phyloP scores from a whole-genome alignment of 495 filamentous ascomycete genomes.

The Xylaria curta region DNA sequence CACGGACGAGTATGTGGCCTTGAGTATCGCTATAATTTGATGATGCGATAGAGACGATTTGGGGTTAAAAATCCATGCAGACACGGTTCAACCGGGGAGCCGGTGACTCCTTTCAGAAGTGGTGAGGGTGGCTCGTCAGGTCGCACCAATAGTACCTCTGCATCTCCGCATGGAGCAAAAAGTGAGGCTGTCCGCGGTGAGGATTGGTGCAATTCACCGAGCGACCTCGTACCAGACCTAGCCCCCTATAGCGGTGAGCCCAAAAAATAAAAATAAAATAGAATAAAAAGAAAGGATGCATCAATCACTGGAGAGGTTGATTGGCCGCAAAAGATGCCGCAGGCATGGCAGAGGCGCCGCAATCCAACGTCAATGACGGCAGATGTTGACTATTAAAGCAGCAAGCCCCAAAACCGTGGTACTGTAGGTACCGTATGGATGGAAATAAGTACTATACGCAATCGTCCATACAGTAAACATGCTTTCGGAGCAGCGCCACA shows the following conservation, averaged over 20 bases:
- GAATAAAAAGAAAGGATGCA: conserved; percentile 14
- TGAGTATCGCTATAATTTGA: not conserved
- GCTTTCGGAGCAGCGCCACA: not conserved
- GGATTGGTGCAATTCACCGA: conserved; percentile 27
- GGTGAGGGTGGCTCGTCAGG: conserved; percentile 15
- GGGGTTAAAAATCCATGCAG: not conserved
- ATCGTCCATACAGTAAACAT: not conserved
- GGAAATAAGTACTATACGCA: not conserved
- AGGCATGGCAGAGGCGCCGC: conserved; percentile 8
- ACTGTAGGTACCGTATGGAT: not conserved
- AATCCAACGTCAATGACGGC: conserved; percentile 11
- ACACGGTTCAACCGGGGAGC: conserved; percentile 6
- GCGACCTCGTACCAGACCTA: conserved; percentile 14
- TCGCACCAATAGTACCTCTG: conserved; percentile 12
- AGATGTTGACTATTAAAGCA: not conserved
- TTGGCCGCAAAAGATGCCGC: conserved; percentile 12
- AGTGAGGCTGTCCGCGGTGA: conserved; percentile 24
- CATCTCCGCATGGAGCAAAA: conserved; percentile 10
- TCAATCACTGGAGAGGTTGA: not conserved
- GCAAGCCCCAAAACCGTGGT: conserved; percentile 3
- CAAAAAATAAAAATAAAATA: not conserved
- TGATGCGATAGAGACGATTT: conserved; percentile 15
- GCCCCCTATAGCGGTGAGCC: conserved; percentile 21
- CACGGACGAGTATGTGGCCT: not conserved
- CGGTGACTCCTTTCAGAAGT: conserved; percentile 7